phyloP scores from a whole-genome alignment of 805 yeast genomes.

The Starmerella khaoyaiensis region DNA sequence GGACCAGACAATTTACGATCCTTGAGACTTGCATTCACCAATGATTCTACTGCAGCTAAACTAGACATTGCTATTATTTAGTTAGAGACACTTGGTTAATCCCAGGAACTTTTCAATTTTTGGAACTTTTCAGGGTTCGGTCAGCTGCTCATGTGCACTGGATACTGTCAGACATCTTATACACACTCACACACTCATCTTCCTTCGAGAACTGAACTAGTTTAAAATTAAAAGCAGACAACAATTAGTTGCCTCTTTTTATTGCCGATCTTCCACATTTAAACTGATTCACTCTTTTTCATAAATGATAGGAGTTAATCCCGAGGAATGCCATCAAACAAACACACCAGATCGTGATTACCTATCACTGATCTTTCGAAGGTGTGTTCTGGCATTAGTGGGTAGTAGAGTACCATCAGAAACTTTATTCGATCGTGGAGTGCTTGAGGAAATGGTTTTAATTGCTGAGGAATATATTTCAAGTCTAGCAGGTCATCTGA shows the following conservation, averaged over 20 bases:
- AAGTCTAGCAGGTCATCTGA: constrained; percentile 22
- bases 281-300: no score
- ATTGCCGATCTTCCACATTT: no score
- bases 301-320: no score
- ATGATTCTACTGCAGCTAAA: constrained; percentile 9
- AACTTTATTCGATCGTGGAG: constrained; percentile 17
- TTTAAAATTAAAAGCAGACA: no score
- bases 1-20: constrained; percentile 18
- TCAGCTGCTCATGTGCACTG: no score
- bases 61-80: constrained; percentile 1
- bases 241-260: no score
- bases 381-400: constrained; percentile 23
- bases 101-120: background rate
- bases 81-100: background rate
- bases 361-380: constrained; percentile 19
- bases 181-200: no score
- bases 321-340: no score
- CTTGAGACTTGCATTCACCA: constrained; percentile 13
- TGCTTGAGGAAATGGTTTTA: constrained; percentile 24
- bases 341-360: constrained; percentile 20
- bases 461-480: constrained; percentile 27
- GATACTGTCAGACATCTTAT: no score
- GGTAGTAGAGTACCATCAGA: constrained; percentile 16
- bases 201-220: no score
- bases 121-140: no score